Evolutionary conservation across 202 grass and related monocot species (phyloP).

Genomic region (Elaeis oleifera): DNA sequence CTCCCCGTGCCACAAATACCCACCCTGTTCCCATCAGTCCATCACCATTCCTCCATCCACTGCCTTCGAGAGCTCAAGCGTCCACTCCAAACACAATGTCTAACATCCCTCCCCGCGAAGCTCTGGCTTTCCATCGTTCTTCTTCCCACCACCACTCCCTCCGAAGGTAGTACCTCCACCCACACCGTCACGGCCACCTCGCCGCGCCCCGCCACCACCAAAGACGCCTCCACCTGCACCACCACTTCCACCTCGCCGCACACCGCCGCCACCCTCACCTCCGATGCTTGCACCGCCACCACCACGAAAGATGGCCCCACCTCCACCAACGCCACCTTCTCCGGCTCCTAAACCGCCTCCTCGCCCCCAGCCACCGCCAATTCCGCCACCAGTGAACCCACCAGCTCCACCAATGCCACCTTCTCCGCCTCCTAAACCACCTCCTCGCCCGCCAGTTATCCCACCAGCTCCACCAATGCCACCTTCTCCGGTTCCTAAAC

Average conservation of each 20-base stretch:
- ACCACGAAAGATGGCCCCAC: neutral
- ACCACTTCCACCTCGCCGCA: too few species aligned
- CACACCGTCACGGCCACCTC: too few species aligned
- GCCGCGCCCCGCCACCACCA: too few species aligned
- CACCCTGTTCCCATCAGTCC: neutral
- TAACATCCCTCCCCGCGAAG: conserved; percentile 27
- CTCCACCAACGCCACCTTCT: neutral
- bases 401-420: neutral
- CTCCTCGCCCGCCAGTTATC: neutral
- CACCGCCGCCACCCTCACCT: too few species aligned
- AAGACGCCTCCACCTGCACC: too few species aligned
- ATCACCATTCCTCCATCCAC: neutral
- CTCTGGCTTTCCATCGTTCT: conserved; percentile 20
- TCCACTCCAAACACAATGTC: conserved; percentile 37
- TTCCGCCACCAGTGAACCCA: neutral
- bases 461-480: neutral
- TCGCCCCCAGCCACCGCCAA: neutral
- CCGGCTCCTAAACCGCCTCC: neutral
- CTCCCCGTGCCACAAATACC: conserved; percentile 17
- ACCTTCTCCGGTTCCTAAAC: neutral
- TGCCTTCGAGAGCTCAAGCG: neutral
- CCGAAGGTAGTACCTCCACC: conserved; percentile 18
- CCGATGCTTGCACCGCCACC: neutral
- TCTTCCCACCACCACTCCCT: conserved; percentile 24
- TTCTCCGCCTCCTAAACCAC: neutral